Conservation (phyloP, 202 grass and related monocot genomes). For the Sporobolus alterniflorus region DNA sequence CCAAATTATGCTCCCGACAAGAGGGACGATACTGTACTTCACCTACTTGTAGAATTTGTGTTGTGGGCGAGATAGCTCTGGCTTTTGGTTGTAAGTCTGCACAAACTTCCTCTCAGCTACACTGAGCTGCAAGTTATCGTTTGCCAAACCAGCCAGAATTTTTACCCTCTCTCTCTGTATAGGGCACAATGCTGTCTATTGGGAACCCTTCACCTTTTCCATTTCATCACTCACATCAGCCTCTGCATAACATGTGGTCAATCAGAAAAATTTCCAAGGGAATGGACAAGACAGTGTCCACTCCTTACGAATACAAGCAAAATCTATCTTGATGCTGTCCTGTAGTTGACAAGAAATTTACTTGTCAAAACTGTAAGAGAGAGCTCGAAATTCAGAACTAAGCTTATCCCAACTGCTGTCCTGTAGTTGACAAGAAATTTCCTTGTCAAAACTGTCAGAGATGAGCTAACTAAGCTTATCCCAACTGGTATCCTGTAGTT, state of each 20-base stretch:
- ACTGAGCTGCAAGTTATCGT: constrained; percentile 84
- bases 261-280: neutral
- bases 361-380: constrained; percentile 83
- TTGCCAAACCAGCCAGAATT: constrained; percentile 80
- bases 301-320: neutral
- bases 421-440: constrained; percentile 66
- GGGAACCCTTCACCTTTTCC: constrained; percentile 86
- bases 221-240: constrained; percentile 75
- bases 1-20: too few species aligned
- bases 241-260: constrained; percentile 53
- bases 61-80: constrained; percentile 80
- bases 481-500: constrained; percentile 70
- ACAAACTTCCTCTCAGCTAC: constrained; percentile 84
- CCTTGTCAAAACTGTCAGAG: constrained; percentile 85
- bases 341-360: constrained; percentile 69
- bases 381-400: constrained; percentile 91
- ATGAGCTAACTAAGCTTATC: constrained; percentile 94
- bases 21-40: neutral
- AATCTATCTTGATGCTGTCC: constrained; percentile 78
- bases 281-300: neutral
- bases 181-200: constrained; percentile 67
- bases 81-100: constrained; percentile 93
- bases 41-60: constrained; percentile 86
- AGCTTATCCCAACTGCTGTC: constrained; percentile 85
- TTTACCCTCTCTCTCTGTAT: constrained; percentile 92